phyloP scores from a whole-genome alignment of 805 yeast genomes.

The Clavispora carvajalis region DNA sequence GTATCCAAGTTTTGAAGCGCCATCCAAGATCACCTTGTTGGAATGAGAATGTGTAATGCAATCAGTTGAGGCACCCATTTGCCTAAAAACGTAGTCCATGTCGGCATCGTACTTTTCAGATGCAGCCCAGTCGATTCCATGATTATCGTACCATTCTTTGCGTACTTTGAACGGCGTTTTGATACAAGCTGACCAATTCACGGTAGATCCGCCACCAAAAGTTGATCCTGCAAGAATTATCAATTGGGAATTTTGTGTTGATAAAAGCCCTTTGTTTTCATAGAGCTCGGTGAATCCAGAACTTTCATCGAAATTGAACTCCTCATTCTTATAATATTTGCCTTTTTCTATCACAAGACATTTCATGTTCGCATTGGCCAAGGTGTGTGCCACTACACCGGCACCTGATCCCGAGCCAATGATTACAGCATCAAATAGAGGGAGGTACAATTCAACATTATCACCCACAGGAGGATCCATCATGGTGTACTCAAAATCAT shows the following conservation, averaged over 20 bases:
- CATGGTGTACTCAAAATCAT: conserved; percentile 25
- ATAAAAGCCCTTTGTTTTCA: conserved; percentile 35
- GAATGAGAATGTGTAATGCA: conserved; percentile 39
- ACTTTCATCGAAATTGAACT: conserved; percentile 32
- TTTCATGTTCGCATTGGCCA: conserved; percentile 37
- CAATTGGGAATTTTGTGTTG: conserved; percentile 30
- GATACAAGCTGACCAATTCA: conserved; percentile 53
- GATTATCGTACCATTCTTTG: conserved; percentile 44
- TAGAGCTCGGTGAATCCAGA: conserved; percentile 33
- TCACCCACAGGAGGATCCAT: conserved; percentile 25
- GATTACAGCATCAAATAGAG: conserved; percentile 40
- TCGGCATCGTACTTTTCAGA: conserved; percentile 39
- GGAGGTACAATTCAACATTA: conserved; percentile 27
- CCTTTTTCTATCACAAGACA: conserved; percentile 51
- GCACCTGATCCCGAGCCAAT: conserved; percentile 53
- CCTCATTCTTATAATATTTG: conserved; percentile 30
- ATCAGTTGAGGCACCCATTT: conserved; percentile 44
- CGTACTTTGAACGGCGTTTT: conserved; percentile 47
- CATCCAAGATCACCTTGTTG: conserved; percentile 40
- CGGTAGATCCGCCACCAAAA: conserved; percentile 55
- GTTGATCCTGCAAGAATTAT: conserved; percentile 46
- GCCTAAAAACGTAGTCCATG: conserved; percentile 39
- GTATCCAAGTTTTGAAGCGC: conserved; percentile 43
- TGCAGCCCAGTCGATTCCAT: conserved; percentile 44
- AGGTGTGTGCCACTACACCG: conserved; percentile 46